Evolutionary conservation across 768 basidiomycete genomes (phyloP), one percentile per base, ranked within the genome.

Genomic region (Mycena vulgaris): DNA sequence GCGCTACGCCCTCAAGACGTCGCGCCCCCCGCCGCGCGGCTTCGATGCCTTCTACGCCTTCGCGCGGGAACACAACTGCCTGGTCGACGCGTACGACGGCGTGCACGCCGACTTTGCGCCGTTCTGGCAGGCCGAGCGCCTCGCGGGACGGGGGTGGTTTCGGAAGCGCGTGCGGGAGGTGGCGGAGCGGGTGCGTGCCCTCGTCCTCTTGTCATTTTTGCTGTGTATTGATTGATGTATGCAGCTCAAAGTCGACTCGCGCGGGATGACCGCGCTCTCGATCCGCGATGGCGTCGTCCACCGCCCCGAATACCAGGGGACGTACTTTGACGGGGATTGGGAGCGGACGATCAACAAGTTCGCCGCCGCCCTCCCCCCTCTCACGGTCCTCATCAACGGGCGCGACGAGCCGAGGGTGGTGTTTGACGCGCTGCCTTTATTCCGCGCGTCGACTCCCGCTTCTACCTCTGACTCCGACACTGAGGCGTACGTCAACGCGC

Each of bases 341-440:
- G 71, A 66, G 59, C 16, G 17, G 11, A 69, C 63, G 3, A 47
- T 66, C 13, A 56, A 37, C 3, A 69, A 69, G 73, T 69, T 74
- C 68, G 63, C 55, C 6, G 3, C 35, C 28, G 7, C 27, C 47
- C 70, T 74, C 52, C 73, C 73, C 3, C n/a, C 40, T 0, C 53
- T 74, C 49, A 68, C 63, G 11, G 61, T 74, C 17, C 31, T 74
- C 35, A 52, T 74, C 47, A 72, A 72, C 55, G 73, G 68, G 0
- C 69, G 73, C 56, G 73, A 74, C 66, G 70, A 74, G 57, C 73
- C 73, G 25, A 70, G 73, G 35, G 70, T 74, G 27, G 63, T 69
- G 2, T 74, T 72, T 25, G 65, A 74, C 42, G 45, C 63, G 23
- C 53, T 8, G 30, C 27, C 51, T 28, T 27, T 70, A 8, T 60